Evolutionary conservation across 1,139 yeast species (phyloP).

Genomic region (Cylindricascospora bacillispora): DNA sequence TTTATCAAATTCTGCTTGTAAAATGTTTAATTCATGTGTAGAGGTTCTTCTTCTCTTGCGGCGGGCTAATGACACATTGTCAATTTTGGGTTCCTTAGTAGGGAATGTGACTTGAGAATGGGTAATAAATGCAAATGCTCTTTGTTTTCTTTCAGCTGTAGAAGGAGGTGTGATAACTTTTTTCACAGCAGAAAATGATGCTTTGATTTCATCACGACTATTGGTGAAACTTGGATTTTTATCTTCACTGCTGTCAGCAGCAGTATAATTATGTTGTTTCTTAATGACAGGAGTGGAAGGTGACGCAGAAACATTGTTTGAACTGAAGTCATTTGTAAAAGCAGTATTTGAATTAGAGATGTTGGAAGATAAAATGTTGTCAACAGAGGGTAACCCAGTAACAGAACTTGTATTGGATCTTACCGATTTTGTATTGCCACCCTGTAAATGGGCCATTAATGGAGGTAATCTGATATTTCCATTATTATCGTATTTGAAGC

Average conservation of each 20-base stretch:
- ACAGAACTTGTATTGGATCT: slow-evolving; percentile 11
- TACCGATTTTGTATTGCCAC: neutral
- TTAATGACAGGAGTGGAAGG: no score
- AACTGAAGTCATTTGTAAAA: no score
- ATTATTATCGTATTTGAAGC: slow-evolving; percentile 8
- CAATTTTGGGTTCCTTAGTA: slow-evolving; percentile 70
- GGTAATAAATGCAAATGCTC: slow-evolving; percentile 76
- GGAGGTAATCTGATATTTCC: slow-evolving; percentile 5
- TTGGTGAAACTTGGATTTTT: no score
- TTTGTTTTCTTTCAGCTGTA: slow-evolving; percentile 24
- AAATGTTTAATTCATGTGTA: slow-evolving; percentile 66
- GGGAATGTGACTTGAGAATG: slow-evolving; percentile 86
- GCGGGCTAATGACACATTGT: slow-evolving; percentile 81
- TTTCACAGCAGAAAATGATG: slow-evolving; percentile 20
- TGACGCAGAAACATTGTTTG: no score
- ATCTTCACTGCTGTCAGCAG: no score
- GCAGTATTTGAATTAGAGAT: no score
- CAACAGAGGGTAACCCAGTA: slow-evolving; percentile 7
- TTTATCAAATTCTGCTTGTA: slow-evolving; percentile 62
- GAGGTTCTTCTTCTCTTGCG: slow-evolving; percentile 93
- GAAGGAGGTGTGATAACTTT: slow-evolving; percentile 15
- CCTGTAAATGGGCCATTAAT: slow-evolving; percentile 1
- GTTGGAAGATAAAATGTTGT: no score
- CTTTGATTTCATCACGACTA: slow-evolving; percentile 3
- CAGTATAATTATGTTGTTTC: no score